A percentile compares a stretch with the other conserved stretches of the same genome.
phyloP scores from a whole-genome alignment of 768 basidiomycete species.

The Rubroboletus satanas region DNA sequence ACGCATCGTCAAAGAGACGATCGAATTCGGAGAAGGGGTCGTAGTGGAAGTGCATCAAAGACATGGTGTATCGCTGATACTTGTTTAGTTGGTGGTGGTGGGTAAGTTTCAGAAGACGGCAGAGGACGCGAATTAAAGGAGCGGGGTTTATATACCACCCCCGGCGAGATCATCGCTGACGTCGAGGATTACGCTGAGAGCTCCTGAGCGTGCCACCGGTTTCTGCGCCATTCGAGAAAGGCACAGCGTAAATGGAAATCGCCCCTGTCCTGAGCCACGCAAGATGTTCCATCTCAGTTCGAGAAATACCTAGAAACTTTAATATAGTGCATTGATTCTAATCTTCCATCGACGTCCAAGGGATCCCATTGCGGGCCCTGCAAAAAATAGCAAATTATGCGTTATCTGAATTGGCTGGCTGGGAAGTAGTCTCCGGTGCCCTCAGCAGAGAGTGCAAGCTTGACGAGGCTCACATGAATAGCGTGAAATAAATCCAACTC shows the following conservation, averaged over 20 bases:
- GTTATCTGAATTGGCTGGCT: neutral
- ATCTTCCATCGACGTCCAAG: neutral
- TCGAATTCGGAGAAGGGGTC: constrained; percentile 42
- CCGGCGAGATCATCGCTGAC: neutral
- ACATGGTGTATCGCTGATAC: constrained; percentile 15
- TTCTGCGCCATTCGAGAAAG: neutral
- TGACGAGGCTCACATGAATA: too few species aligned
- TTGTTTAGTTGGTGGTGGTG: neutral
- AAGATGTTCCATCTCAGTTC: too few species aligned
- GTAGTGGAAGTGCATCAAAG: constrained; percentile 29
- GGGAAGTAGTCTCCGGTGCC: neutral
- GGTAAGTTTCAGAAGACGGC: neutral
- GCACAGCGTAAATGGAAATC: neutral
- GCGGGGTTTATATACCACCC: constrained; percentile 1
- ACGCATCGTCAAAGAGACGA: constrained; percentile 41
- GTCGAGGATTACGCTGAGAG: neutral
- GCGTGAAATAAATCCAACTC: too few species aligned
- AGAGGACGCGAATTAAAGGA: too few species aligned
- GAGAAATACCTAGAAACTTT: too few species aligned
- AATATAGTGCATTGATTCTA: too few species aligned
- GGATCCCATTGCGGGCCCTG: neutral
- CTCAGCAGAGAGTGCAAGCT: neutral
- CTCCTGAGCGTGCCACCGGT: neutral
- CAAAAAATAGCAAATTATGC: neutral
- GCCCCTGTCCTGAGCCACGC: neutral